Evolutionary conservation across 306 rosid species (phyloP), one percentile per base, ranked within the genome.

Genomic region (Leucaena leucocephala): DNA sequence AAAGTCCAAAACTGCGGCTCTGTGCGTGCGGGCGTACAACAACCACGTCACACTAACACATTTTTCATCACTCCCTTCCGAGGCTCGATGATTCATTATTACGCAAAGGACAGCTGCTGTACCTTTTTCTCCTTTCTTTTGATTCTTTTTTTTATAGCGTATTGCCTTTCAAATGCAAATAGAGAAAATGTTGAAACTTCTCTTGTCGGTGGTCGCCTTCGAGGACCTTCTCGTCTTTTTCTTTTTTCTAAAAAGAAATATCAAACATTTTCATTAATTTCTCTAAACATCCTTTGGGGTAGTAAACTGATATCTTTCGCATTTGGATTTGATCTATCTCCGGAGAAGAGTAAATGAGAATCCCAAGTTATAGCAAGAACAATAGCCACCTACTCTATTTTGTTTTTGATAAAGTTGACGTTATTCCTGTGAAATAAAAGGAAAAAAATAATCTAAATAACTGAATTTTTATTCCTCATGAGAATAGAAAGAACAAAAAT

Each of bases 1-100:
- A 27, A 27, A 63, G 80, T 64, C 80, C 19, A 64, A 76, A n/a
- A 49, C 3, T 64, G 72, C 64, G 73, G 80, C 76, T 72, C 48
- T 3, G 45, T 16, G 0, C 33, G 4, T 39, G n/a, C 39, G 9
- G 13, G 34, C 67, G 3, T 0, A 2, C 15, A 22, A 27, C 13
- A 10, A 59, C 6, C 7, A 9, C 3, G 38, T 27, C 65, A 58
- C 36, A 27, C 27, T 27, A 16, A 16, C 21, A 16, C 16, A 15
- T 14, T 50, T 50, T 16, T 15, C 58, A 16, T 7, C 27, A n/a
- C 27, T 2, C 34, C 62, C 33, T 55, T 55, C 27, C 27, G 27
- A 27, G 27, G 27, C 27, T 27, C 1, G 27, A 27, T n/a, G 11
- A 55, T 55, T 19, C 34, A 19, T 59, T 27, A 59, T 22, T 59